phyloP scores from a whole-genome alignment of 345 rosid species.

The Eutrema japonicum region DNA sequence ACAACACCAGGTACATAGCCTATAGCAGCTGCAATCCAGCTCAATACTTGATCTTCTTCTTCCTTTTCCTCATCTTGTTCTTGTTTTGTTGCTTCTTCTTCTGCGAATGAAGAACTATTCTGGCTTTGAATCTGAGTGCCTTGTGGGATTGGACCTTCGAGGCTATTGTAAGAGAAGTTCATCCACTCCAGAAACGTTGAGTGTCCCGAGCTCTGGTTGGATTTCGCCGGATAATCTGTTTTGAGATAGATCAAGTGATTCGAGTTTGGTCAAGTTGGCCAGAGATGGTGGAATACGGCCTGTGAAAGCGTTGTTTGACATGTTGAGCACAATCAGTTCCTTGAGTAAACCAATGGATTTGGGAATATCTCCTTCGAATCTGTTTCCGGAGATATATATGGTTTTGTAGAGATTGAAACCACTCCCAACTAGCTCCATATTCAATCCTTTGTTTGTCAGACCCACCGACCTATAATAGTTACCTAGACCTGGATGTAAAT shows the following conservation, averaged over 20 bases:
- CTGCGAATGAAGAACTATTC: constrained; percentile 14
- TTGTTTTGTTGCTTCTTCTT: background rate
- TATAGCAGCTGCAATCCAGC: constrained; percentile 29
- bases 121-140: constrained; percentile 31
- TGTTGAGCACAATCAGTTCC: constrained; percentile 19
- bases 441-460: background rate
- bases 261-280: constrained; percentile 22
- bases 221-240: constrained; percentile 9
- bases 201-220: constrained; percentile 16
- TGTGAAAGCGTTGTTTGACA: constrained; percentile 33
- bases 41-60: background rate
- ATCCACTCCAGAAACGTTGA: constrained; percentile 7
- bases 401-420: background rate
- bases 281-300: constrained; percentile 25
- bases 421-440: background rate
- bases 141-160: constrained; percentile 32
- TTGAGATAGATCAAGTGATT: constrained; percentile 30
- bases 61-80: background rate
- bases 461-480: background rate
- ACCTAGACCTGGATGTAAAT: background rate
- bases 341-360: constrained; percentile 1
- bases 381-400: constrained; percentile 19
- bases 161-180: constrained; percentile 26
- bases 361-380: constrained; percentile 3
- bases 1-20: background rate